A percentile compares a stretch with the other conserved stretches of the same genome.
Evolutionary conservation across 1,284 basidiomycete species (phyloP).

Genomic region (Leccinum holopus): DNA sequence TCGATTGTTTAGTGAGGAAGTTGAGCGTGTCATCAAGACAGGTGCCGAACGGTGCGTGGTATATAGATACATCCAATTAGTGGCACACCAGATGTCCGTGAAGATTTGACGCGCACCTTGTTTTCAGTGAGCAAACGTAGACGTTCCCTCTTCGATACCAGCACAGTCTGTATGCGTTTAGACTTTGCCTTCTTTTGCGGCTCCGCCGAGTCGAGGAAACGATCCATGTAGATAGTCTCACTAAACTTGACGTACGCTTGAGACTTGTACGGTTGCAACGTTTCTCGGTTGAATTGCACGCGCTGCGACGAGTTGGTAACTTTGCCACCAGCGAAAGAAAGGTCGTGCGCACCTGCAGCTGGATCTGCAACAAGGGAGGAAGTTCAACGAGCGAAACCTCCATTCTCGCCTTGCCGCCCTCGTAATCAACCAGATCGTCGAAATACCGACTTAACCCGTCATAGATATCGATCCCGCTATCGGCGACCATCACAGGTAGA

Average conservation of each 20-base stretch:
- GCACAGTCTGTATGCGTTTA: constrained; percentile 65
- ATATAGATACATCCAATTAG: constrained; percentile 1
- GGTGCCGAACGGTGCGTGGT: constrained; percentile 59
- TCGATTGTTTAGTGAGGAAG: constrained; percentile 53
- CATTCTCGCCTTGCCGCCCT: constrained; percentile 84
- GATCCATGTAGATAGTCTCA: constrained; percentile 87
- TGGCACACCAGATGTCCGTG: not conserved
- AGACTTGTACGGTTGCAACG: constrained; percentile 88
- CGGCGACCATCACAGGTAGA: constrained; percentile 89
- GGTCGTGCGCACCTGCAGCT: constrained; percentile 70
- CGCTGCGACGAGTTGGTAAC: constrained; percentile 49
- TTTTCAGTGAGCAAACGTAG: constrained; percentile 66
- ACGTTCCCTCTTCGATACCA: constrained; percentile 64
- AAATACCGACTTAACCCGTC: constrained; percentile 94
- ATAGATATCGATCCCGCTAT: constrained; percentile 87
- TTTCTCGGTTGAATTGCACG: constrained; percentile 94
- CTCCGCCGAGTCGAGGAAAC: constrained; percentile 82
- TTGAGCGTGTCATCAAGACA: constrained; percentile 53
- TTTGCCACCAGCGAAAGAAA: not conserved
- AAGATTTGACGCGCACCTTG: constrained; percentile 49
- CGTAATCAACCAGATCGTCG: constrained; percentile 86
- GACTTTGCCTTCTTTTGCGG: constrained; percentile 67
- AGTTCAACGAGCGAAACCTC: constrained; percentile 85
- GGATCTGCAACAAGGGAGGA: constrained; percentile 92
- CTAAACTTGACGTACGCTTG: constrained; percentile 93